Percentiles rank a stretch among this genome's conserved stretches.
Evolutionary conservation across 164 flowering plant species (phyloP).

Genomic region (Liriodendron chinense): DNA sequence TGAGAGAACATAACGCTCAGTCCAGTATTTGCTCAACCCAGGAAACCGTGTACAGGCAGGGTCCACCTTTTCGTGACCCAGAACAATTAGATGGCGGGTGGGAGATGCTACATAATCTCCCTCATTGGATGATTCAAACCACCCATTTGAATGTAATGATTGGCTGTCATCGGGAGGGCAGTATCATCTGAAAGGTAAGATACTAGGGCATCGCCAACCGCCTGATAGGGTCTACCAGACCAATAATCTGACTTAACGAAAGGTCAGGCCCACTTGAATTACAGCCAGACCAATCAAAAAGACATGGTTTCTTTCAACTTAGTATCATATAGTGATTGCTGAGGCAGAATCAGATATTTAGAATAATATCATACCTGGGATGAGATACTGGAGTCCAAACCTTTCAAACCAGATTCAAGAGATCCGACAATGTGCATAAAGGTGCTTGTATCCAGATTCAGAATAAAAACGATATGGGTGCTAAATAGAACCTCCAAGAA

Average conservation of each 20-base stretch:
- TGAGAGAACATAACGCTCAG: not conserved
- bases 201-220: no score
- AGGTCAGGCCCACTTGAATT: no score
- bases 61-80: no score
- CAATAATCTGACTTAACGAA: not conserved
- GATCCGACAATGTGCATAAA: conserved; percentile 90
- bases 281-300: not conserved
- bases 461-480: conserved; percentile 62
- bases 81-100: no score
- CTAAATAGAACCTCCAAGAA: conserved; percentile 88
- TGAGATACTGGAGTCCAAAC: conserved; percentile 75
- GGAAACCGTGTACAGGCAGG: not conserved
- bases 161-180: no score
- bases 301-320: no score
- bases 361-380: conserved; percentile 60
- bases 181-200: no score
- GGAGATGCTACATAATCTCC: no score
- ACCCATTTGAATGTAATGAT: no score
- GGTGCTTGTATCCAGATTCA: conserved; percentile 79
- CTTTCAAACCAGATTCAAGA: conserved; percentile 94
- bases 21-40: not conserved
- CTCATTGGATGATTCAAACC: no score
- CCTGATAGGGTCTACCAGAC: not conserved
- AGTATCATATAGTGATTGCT: not conserved
- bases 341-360: not conserved